Evolutionary conservation across 106 monocot species (phyloP), one percentile per base, ranked within the genome.

Genomic region (Vanilla planifolia): DNA sequence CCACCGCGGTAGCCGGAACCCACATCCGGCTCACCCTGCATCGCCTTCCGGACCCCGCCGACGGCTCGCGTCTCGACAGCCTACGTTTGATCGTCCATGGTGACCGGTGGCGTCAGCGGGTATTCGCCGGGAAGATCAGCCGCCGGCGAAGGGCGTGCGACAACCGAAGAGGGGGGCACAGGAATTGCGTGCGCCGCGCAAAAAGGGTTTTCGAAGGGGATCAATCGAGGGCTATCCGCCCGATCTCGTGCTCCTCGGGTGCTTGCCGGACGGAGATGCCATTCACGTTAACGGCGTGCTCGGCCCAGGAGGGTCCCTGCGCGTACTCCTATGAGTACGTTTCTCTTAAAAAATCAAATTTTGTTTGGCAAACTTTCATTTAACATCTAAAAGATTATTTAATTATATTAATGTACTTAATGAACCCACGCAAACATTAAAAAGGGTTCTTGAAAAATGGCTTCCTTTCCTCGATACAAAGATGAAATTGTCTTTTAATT

Each of bases 291-390:
- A 37, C 77, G 40, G 55, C 55, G 8, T 93, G 93, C 65, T 74
- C 85, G 2, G 19, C 59, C 13, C 73, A 72, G 32, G 61, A 28
- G 22, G 76, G 65, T 62, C 81, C 88, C 21, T 93, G 93, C 76
- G 62, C 34, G 3, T 93, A 88, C 45, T 85, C 88, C 64, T 88
- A 88, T 62, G 62, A 71, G 88, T 92, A 77, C 45, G 59, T 51
- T n/a, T n/a, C n/a, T n/a, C n/a, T n/a, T n/a, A n/a, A n/a, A n/a
- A n/a, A n/a, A n/a, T n/a, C n/a, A n/a, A n/a, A n/a, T n/a, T n/a
- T n/a, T n/a, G n/a, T n/a, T n/a, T n/a, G n/a, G n/a, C n/a, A n/a
- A n/a, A n/a, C n/a, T n/a, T n/a, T n/a, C n/a, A n/a, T n/a, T n/a
- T n/a, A n/a, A n/a, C n/a, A n/a, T n/a, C n/a, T n/a, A n/a, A n/a